phyloP scores from a whole-genome alignment of 805 yeast species.

The Maudiozyma turicensis region DNA sequence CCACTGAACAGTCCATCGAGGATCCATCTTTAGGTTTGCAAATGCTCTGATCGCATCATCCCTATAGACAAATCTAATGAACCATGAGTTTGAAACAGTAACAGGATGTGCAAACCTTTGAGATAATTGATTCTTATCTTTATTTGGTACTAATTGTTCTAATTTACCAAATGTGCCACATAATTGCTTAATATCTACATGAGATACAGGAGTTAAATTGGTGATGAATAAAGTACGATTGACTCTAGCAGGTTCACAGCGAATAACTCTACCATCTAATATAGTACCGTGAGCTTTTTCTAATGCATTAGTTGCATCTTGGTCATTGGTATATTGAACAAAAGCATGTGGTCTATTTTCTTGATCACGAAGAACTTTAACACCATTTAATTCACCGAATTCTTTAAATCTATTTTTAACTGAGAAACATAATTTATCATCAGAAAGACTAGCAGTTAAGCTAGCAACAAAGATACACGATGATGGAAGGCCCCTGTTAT shows the following conservation, averaged over 20 bases:
- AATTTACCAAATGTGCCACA: conserved; percentile 60
- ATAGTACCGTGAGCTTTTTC: conserved; percentile 56
- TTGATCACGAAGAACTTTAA: conserved; percentile 76
- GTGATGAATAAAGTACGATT: conserved; percentile 72
- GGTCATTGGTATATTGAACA: conserved; percentile 70
- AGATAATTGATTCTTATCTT: conserved; percentile 20
- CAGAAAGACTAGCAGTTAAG: conserved; percentile 52
- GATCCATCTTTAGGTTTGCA: conserved; percentile 51
- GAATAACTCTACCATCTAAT: conserved; percentile 63
- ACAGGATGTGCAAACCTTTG: conserved; percentile 13
- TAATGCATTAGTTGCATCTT: conserved; percentile 61
- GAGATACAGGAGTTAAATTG: conserved; percentile 14
- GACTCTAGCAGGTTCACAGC: conserved; percentile 88
- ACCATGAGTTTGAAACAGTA: conserved; percentile 45
- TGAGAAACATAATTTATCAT: conserved; percentile 61
- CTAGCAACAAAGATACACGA: conserved; percentile 86
- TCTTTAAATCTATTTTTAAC: conserved; percentile 58
- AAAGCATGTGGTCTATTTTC: conserved; percentile 84
- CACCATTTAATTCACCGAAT: conserved; percentile 64
- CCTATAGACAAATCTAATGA: conserved; percentile 65
- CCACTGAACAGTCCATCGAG: conserved; percentile 66
- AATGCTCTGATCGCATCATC: conserved; percentile 84
- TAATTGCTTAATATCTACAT: conserved; percentile 30
- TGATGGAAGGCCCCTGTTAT: conserved; percentile 57
- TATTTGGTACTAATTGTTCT: conserved; percentile 48